phyloP scores from a whole-genome alignment of 768 basidiomycete genomes.

The Boletellus ananiceps region DNA sequence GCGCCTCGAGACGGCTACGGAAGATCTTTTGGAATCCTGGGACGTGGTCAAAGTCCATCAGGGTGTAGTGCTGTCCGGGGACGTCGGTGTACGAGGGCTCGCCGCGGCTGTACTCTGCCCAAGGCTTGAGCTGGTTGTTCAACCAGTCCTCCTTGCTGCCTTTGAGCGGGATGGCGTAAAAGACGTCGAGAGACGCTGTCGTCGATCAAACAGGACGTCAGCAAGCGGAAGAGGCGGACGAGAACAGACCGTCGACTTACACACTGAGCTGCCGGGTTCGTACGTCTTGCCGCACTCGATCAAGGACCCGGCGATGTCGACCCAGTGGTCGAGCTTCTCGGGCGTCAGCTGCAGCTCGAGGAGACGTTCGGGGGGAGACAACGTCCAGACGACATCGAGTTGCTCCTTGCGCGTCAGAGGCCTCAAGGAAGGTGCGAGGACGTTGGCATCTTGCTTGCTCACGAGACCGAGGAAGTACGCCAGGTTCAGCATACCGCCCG shows the following conservation, averaged over 20 bases:
- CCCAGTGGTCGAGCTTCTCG: constrained; percentile 27
- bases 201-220: background rate
- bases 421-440: constrained; percentile 22
- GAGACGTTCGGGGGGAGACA: constrained; percentile 29
- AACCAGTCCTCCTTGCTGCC: constrained; percentile 29
- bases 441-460: constrained; percentile 26
- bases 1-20: constrained; percentile 21
- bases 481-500: constrained; percentile 39
- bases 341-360: constrained; percentile 27
- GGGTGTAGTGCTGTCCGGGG: constrained; percentile 28
- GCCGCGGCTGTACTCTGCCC: constrained; percentile 19
- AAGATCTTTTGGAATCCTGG: constrained; percentile 28
- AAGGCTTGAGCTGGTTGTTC: constrained; percentile 27
- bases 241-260: constrained; percentile 13
- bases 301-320: constrained; percentile 27
- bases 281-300: constrained; percentile 31
- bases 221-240: no score
- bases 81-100: constrained; percentile 23
- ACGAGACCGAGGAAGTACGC: constrained; percentile 39
- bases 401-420: constrained; percentile 24
- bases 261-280: constrained; percentile 22
- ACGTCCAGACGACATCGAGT: constrained; percentile 25
- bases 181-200: constrained; percentile 19
- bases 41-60: constrained; percentile 31
- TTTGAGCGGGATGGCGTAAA: constrained; percentile 25